Evolutionary conservation across 2,329 filamentous ascomycete species (phyloP), one percentile per base, ranked within the genome.

Genomic region (Pyrenochaeta sp.): DNA sequence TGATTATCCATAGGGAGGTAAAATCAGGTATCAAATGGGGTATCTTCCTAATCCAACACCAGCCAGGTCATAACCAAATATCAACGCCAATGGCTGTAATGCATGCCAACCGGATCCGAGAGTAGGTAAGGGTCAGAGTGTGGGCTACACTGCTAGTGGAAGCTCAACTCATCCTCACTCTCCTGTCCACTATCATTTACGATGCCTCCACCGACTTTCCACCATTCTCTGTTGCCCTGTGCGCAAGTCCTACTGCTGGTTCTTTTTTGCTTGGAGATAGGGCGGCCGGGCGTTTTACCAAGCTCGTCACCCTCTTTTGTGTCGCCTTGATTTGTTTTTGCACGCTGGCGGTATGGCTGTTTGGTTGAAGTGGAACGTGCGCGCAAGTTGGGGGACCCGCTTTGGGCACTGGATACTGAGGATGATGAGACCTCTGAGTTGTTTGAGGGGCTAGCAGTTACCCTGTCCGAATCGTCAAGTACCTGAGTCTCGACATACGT

Each of bases 91-190:
- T 20, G 35, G 15, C 17, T 10, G 21, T 12, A 21, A 7, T 11
- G 18, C 23, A 27, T 11, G 18, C 23, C 4, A 27, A 45, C 17
- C 6, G 5, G 10, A 42, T 41, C 36, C 36, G 37, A 41, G 39
- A 50, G 10, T 7, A 50, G 2, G 35, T 32, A 33, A 23, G 36
- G 20, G 21, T 39, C 36, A 21, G 36, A 39, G 36, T 18, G 7
- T 15, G 27, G 27, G 32, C 43, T 39, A 44, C 48, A 56, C 29
- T 27, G 3, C 56, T 62, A 69, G n/a, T 63, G 59, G 53, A 72
- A 70, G 58, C 68, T 69, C 46, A 74, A 47, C 53, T 74, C 72
- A 55, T 75, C 72, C 40, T 73, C 69, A 42, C 71, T 74, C 9
- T 57, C 64, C 4, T 57, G 60, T 2, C 54, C 61, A 20, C 37